phyloP scores from a whole-genome alignment of 805 yeast species.

The Torulaspora microellipsoides region DNA sequence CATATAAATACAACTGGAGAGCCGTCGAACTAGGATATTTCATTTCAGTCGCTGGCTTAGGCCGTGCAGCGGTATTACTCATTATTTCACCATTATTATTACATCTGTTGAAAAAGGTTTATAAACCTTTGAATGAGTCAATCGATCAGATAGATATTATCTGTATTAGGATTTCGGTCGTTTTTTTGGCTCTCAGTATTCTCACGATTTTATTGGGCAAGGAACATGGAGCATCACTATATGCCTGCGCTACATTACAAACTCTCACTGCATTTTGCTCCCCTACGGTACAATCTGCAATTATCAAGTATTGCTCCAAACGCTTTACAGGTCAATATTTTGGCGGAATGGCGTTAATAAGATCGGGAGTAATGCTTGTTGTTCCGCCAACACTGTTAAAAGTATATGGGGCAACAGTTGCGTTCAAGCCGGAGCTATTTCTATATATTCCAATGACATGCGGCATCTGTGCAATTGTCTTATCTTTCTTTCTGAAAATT shows the following conservation, averaged over 20 bases:
- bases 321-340: slow-evolving; percentile 64
- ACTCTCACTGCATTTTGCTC: slow-evolving; percentile 47
- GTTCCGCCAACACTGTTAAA: slow-evolving; percentile 47
- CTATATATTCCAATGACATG: slow-evolving; percentile 29
- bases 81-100: slow-evolving; percentile 48
- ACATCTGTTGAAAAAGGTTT: slow-evolving; percentile 34
- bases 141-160: slow-evolving; percentile 51
- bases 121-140: slow-evolving; percentile 37
- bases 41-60: slow-evolving; percentile 47
- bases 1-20: slow-evolving; percentile 50
- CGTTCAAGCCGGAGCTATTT: slow-evolving; percentile 37
- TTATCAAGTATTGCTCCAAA: slow-evolving; percentile 58
- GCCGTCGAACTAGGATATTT: slow-evolving; percentile 52
- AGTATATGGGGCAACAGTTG: slow-evolving; percentile 45
- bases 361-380: slow-evolving; percentile 45
- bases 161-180: slow-evolving; percentile 32
- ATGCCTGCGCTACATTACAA: slow-evolving; percentile 36
- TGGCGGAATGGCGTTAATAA: slow-evolving; percentile 61
- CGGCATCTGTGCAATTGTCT: slow-evolving; percentile 14
- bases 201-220: slow-evolving; percentile 24
- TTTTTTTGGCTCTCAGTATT: slow-evolving; percentile 39
- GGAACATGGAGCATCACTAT: slow-evolving; percentile 18
- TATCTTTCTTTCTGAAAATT: slow-evolving; percentile 20
- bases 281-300: slow-evolving; percentile 56
- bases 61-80: slow-evolving; percentile 47